Percentiles rank a stretch among this genome's conserved stretches.
phyloP scores from a whole-genome alignment of 2,329 filamentous ascomycete species.

The Colletotrichum kahawae region DNA sequence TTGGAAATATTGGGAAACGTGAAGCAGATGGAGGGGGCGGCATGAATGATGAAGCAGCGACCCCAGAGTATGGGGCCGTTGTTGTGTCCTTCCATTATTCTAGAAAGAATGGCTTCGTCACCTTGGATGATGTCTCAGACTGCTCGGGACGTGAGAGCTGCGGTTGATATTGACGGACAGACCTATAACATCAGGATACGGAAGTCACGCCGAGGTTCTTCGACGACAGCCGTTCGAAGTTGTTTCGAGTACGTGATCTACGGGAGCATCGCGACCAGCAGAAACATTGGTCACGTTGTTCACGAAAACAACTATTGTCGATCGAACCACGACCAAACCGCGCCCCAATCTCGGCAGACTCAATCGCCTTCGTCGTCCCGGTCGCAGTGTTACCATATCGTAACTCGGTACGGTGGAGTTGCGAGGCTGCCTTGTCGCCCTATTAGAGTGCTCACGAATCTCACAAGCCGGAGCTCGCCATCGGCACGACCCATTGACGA shows the following conservation, averaged over 20 bases:
- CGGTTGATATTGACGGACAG: neutral
- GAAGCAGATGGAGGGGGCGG: neutral
- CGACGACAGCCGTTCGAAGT: neutral
- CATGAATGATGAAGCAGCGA: slow-evolving; percentile 2
- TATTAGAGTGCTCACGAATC: slow-evolving; percentile 4
- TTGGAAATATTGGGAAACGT: slow-evolving; percentile 18
- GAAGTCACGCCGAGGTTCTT: slow-evolving; percentile 2
- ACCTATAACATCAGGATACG: slow-evolving; percentile 7
- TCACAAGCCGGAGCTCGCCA: slow-evolving; percentile 16
- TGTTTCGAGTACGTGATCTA: neutral
- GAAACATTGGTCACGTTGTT: neutral
- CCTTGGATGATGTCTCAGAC: neutral
- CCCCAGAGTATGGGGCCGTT: neutral
- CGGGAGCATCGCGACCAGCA: neutral
- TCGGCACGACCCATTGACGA: slow-evolving; percentile 18
- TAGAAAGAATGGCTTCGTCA: slow-evolving; percentile 15
- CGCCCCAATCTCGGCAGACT: slow-evolving; percentile 1
- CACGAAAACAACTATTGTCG: neutral
- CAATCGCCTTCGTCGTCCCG: neutral
- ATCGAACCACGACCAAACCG: slow-evolving; percentile 8
- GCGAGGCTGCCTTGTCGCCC: neutral
- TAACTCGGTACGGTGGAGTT: neutral
- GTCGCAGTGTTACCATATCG: neutral
- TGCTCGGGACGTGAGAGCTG: neutral
- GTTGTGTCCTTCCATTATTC: slow-evolving; percentile 4